phyloP scores from a whole-genome alignment of 2,329 filamentous ascomycete species.

The Colletotrichum magnum region DNA sequence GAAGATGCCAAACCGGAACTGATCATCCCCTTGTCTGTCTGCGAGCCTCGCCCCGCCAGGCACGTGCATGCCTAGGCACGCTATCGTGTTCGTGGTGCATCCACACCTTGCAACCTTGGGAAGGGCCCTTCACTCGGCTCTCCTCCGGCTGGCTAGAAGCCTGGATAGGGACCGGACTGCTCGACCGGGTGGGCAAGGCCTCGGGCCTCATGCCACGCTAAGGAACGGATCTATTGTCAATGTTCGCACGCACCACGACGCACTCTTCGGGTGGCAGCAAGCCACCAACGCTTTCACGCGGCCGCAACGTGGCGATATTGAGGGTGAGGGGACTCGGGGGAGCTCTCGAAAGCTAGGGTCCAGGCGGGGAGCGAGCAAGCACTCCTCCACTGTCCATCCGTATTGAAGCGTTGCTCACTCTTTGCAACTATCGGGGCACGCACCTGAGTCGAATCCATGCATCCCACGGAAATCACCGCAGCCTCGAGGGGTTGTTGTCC shows the following conservation, averaged over 20 bases:
- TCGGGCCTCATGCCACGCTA: slow-evolving; percentile 7
- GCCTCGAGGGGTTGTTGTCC: slow-evolving; percentile 14
- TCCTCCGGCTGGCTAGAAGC: slow-evolving; percentile 1
- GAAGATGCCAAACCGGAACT: slow-evolving; percentile 22
- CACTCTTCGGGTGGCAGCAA: slow-evolving; percentile 3
- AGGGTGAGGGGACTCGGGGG: no score
- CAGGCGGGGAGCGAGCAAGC: no score
- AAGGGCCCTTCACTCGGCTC: slow-evolving; percentile 4
- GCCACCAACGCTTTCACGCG: slow-evolving; percentile 1
- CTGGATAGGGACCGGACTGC: slow-evolving; percentile 5
- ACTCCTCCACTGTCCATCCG: background rate
- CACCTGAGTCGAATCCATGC: slow-evolving; percentile 9
- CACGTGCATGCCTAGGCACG: slow-evolving; percentile 17
- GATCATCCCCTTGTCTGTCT: slow-evolving; percentile 24
- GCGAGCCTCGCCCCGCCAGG: slow-evolving; percentile 8
- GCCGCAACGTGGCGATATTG: slow-evolving; percentile 3
- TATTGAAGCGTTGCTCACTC: background rate
- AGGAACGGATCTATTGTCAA: slow-evolving; percentile 19
- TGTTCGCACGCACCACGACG: slow-evolving; percentile 1
- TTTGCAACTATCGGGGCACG: background rate
- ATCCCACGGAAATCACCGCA: slow-evolving; percentile 25
- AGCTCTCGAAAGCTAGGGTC: background rate
- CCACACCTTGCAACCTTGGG: background rate
- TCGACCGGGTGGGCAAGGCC: slow-evolving; percentile 1
- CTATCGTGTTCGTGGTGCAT: background rate